Conservation (phyloP, 345 rosid genomes). For the Pistacia vera region DNA sequence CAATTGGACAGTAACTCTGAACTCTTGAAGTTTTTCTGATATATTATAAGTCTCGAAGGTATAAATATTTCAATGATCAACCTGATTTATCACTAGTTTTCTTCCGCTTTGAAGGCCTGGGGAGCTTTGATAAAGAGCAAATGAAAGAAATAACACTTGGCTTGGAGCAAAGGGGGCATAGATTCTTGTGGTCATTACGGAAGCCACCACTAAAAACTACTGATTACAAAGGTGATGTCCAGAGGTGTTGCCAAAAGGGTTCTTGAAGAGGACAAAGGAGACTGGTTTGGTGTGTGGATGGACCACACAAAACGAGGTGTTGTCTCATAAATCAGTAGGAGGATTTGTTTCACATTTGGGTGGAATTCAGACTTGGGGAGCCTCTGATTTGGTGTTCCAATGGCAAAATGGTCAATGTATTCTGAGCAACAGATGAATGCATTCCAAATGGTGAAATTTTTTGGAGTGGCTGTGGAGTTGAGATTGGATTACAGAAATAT, state of each 20-base stretch:
- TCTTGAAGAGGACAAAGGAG: slow-evolving; percentile 9
- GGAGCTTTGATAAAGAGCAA: slow-evolving; percentile 10
- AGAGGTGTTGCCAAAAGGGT: slow-evolving; percentile 14
- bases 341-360: slow-evolving; percentile 47
- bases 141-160: slow-evolving; percentile 25
- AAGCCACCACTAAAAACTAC: background rate
- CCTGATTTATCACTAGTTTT: slow-evolving; percentile 32
- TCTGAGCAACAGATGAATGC: slow-evolving; percentile 41
- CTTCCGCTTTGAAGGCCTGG: slow-evolving; percentile 39
- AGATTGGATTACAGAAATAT: background rate
- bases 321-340: slow-evolving; percentile 25
- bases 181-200: slow-evolving; percentile 21
- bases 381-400: slow-evolving; percentile 31
- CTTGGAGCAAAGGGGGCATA: slow-evolving; percentile 27
- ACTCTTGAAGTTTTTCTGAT: too few relatives aligned
- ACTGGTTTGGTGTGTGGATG: slow-evolving; percentile 21
- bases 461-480: slow-evolving; percentile 25
- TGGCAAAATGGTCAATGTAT: slow-evolving; percentile 31
- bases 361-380: slow-evolving; percentile 46
- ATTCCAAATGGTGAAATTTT: slow-evolving; percentile 13
- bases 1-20: too few relatives aligned
- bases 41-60: too few relatives aligned
- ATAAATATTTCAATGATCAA: too few relatives aligned
- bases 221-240: background rate
- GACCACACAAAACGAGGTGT: slow-evolving; percentile 29